These are phyloP conservation scores for Irpex sp. DNA, from an alignment of 1,284 basidiomycete species.

Conservation along the genomic window DNA sequence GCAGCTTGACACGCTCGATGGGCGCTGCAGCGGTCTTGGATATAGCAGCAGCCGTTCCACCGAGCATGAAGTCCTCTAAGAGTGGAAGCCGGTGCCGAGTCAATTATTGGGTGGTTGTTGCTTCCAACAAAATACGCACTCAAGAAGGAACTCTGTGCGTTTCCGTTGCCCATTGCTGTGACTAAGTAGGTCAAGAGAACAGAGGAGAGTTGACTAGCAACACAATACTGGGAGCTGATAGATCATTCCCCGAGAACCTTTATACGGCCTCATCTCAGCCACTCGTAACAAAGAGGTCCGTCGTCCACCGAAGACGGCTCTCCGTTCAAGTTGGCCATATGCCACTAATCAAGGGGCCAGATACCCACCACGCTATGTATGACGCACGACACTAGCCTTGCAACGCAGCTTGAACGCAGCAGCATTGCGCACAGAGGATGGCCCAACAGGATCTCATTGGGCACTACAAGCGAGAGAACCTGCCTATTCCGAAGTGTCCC, in stretches of 20 bases:
- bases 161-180: background rate
- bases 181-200: background rate
- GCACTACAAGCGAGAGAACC: too few species aligned
- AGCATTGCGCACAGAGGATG: too few species aligned
- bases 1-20: conserved; percentile 70
- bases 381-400: too few species aligned
- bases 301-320: background rate
- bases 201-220: background rate
- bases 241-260: background rate
- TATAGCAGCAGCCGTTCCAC: conserved; percentile 49
- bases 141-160: conserved; percentile 7
- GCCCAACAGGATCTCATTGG: too few species aligned
- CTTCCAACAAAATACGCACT: background rate
- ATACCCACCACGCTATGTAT: too few species aligned
- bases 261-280: background rate
- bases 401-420: too few species aligned
- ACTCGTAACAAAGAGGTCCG: background rate
- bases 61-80: conserved; percentile 50
- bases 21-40: conserved; percentile 71
- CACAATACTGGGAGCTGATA: too few species aligned
- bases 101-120: background rate
- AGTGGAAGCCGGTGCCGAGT: background rate
- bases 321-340: background rate
- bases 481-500: too few species aligned
- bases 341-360: background rate